phyloP scores from a whole-genome alignment of 2,329 filamentous ascomycete species.

The Sporothrix curviconia region DNA sequence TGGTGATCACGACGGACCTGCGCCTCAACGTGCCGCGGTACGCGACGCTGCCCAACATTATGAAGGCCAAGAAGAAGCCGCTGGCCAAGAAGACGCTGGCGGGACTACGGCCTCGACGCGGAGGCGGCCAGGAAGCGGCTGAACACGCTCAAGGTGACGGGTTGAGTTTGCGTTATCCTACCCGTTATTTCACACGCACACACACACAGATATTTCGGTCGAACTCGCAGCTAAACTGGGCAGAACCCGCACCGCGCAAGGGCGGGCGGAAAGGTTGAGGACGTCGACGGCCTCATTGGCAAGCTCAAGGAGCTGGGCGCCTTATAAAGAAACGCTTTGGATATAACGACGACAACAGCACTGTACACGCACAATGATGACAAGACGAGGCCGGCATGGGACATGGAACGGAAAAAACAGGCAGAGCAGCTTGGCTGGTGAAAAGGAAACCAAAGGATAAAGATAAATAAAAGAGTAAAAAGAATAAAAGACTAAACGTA shows the following conservation, averaged over 20 bases:
- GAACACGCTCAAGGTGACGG: slow-evolving; percentile 83
- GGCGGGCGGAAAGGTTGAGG: slow-evolving; percentile 95
- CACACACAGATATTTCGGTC: no score
- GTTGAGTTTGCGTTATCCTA: slow-evolving; percentile 41
- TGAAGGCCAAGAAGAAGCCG: slow-evolving; percentile 99
- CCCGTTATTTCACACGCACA: background rate
- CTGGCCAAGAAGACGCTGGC: slow-evolving; percentile 82
- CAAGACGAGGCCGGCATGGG: background rate
- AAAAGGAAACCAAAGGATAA: background rate
- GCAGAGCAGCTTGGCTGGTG: background rate
- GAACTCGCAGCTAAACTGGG: no score
- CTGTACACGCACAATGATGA: background rate
- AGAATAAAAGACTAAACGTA: no score
- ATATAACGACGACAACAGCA: background rate
- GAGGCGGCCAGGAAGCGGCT: slow-evolving; percentile 68
- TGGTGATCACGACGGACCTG: slow-evolving; percentile 93
- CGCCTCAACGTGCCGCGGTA: slow-evolving; percentile 92
- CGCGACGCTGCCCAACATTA: slow-evolving; percentile 93
- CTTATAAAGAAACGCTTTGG: slow-evolving; percentile 44
- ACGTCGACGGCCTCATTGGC: slow-evolving; percentile 87
- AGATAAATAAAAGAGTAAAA: background rate
- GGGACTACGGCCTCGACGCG: slow-evolving; percentile 73
- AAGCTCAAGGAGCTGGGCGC: slow-evolving; percentile 97
- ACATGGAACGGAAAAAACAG: background rate
- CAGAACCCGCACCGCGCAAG: slow-evolving; percentile 79